Conservation (phyloP, 495 filamentous ascomycete species). For the Aspergillus sparsus region DNA sequence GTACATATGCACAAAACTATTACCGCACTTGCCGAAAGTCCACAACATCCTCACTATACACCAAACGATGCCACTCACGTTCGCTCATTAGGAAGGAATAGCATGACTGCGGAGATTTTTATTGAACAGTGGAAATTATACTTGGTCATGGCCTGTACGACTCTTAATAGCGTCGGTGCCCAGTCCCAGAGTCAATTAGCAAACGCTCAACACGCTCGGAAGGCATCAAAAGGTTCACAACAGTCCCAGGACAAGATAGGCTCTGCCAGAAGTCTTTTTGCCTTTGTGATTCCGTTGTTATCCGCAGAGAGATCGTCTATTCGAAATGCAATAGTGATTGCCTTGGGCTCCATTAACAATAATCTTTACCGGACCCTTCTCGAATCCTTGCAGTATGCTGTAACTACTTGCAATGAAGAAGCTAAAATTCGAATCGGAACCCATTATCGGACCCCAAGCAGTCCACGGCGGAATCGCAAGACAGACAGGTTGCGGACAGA, state of each 20-base stretch:
- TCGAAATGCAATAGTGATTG: constrained; percentile 86
- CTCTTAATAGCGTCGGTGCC: constrained; percentile 79
- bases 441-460: constrained; percentile 77
- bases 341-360: constrained; percentile 90
- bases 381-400: constrained; percentile 83
- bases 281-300: constrained; percentile 84
- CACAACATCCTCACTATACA: constrained; percentile 60
- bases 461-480: constrained; percentile 69
- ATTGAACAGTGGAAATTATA: constrained; percentile 99
- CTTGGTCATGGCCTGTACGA: constrained; percentile 94
- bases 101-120: constrained; percentile 80
- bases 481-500: constrained; percentile 89
- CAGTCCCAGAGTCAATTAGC: constrained; percentile 58
- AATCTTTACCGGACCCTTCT: constrained; percentile 93
- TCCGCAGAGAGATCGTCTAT: constrained; percentile 73
- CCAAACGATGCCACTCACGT: constrained; percentile 52
- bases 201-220: constrained; percentile 78
- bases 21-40: constrained; percentile 71
- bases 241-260: constrained; percentile 77
- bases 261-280: constrained; percentile 84
- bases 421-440: constrained; percentile 76
- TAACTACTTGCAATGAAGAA: constrained; percentile 79
- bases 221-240: constrained; percentile 73
- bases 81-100: constrained; percentile 56
- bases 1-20: constrained; percentile 90